Evolutionary conservation across 495 filamentous ascomycete genomes (phyloP).

Genomic region (Tricharina praecox): DNA sequence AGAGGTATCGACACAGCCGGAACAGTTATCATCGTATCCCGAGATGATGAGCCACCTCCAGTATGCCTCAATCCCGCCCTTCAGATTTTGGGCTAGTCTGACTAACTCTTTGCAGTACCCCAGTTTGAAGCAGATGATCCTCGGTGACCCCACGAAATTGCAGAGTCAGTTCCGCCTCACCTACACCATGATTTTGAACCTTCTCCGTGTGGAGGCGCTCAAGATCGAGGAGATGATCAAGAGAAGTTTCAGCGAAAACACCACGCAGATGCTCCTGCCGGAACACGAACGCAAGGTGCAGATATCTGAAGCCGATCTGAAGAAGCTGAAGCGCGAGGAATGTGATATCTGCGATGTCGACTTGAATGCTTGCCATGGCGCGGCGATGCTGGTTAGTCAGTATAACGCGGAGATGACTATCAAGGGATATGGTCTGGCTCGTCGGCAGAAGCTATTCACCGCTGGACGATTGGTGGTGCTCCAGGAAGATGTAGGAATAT

Average conservation of each 20-base stretch:
- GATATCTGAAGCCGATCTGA: constrained; percentile 78
- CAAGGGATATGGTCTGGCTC: constrained; percentile 50
- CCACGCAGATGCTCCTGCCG: constrained; percentile 86
- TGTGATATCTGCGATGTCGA: constrained; percentile 71
- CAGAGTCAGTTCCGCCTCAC: constrained; percentile 91
- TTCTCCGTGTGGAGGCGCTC: constrained; percentile 84
- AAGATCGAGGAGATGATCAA: constrained; percentile 99
- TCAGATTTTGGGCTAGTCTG: neutral
- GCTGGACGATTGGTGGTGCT: constrained; percentile 55
- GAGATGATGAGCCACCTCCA: constrained; percentile 73
- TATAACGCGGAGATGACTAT: constrained; percentile 58
- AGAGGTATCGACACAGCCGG: constrained; percentile 84
- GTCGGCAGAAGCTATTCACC: constrained; percentile 63
- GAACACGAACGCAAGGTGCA: constrained; percentile 90
- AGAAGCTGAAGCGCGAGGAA: constrained; percentile 68
- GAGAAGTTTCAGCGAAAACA: constrained; percentile 94
- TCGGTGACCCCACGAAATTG: constrained; percentile 88
- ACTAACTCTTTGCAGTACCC: constrained; percentile 26
- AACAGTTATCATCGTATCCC: constrained; percentile 79
- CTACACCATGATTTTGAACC: constrained; percentile 98
- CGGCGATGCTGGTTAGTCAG: constrained; percentile 57
- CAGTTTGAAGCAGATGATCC: constrained; percentile 76
- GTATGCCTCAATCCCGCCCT: constrained; percentile 29
- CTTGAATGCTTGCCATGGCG: constrained; percentile 59
- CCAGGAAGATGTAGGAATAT: constrained; percentile 14